A percentile compares a stretch with the other conserved stretches of the same genome.
phyloP scores from a whole-genome alignment of 805 yeast genomes.

The Myxozyma vanderwaltii region DNA sequence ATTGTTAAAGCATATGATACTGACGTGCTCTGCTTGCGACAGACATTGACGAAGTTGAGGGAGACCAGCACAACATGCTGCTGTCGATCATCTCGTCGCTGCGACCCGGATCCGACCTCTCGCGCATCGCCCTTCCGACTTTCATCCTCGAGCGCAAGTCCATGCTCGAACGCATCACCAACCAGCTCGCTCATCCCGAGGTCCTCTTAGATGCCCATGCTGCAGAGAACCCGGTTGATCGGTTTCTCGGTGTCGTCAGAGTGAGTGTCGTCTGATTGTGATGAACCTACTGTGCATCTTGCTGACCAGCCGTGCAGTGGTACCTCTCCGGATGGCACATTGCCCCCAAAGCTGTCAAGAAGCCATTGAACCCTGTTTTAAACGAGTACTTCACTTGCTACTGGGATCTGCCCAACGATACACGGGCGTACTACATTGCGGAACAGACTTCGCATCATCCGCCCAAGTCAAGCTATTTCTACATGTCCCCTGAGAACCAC shows the following conservation, averaged over 20 bases:
- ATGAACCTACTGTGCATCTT: not conserved
- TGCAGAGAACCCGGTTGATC: slow-evolving; percentile 57
- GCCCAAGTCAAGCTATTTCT: slow-evolving; percentile 94
- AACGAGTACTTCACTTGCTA: slow-evolving; percentile 90
- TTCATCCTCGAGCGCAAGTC: slow-evolving; percentile 93
- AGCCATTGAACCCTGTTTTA: slow-evolving; percentile 91
- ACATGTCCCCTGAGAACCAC: slow-evolving; percentile 74
- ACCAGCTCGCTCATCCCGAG: slow-evolving; percentile 75
- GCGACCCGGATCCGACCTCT: slow-evolving; percentile 87
- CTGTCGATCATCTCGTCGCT: slow-evolving; percentile 87
- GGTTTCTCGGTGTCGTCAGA: slow-evolving; percentile 73
- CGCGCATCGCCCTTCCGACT: slow-evolving; percentile 91
- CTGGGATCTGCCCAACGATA: slow-evolving; percentile 80
- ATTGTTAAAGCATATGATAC: not conserved
- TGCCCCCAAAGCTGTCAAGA: slow-evolving; percentile 97
- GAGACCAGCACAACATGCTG: slow-evolving; percentile 82
- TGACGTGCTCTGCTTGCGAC: not conserved
- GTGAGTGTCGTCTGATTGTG: slow-evolving; percentile 7
- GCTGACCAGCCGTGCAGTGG: slow-evolving; percentile 51
- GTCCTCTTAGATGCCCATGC: slow-evolving; percentile 69
- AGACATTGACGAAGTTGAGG: slow-evolving; percentile 90
- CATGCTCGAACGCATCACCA: slow-evolving; percentile 93
- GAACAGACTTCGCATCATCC: slow-evolving; percentile 99
- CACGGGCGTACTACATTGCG: slow-evolving; percentile 77
- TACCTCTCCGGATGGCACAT: slow-evolving; percentile 97